Base-by-base conservation (phyloP, 805 yeast species). In the Candida jianshihensis region DNA sequence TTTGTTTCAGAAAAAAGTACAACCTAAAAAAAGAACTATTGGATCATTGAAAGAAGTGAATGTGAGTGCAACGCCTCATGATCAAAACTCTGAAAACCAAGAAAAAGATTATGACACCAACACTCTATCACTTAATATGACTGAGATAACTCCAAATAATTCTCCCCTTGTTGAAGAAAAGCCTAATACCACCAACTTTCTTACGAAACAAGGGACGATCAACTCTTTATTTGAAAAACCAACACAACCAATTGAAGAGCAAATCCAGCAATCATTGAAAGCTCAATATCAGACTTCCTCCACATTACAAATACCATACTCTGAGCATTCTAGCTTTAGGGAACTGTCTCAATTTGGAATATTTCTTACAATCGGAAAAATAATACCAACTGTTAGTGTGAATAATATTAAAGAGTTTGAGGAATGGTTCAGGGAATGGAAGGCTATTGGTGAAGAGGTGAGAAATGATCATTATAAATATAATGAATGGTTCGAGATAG, bases 241-340 rank as follows among this genome's bases (percentile, higher is more conserved):
- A 13, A 13, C 11, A 5, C 12, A 11, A 5, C 24, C 11, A 15
- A 29, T 19, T 6, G 5, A 5, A n/a, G 15, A 29, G n/a, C 6
- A 29, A n/a, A 19, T 13, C 24, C 31, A 29, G 19, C 13, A 13
- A 12, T 13, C 31, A 19, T 13, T 29, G 4, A 22, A 29, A 29
- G 5, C 21, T 19, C 31, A 34, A 25, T 34, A 28, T 25, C 5
- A 22, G 3, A 20, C 18, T 13, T 31, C 38, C 26, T 21, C n/a
- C 8, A 30, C 26, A 1, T 78, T 80, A 46, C 57, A 71, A 10
- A 73, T 89, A 2, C 97, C 98, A 0, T 92, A 92, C 52, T 81
- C 94, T 51, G 98, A 92, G 53, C 98, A 92, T 60, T 86, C 96
- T 10, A 85, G 95, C 39, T 90, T 78, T 49, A 63, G 82, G 26